Evolutionary conservation across 2,329 filamentous ascomycete species (phyloP), one percentile per base, ranked within the genome.

Genomic region (Colletotrichum karsti): DNA sequence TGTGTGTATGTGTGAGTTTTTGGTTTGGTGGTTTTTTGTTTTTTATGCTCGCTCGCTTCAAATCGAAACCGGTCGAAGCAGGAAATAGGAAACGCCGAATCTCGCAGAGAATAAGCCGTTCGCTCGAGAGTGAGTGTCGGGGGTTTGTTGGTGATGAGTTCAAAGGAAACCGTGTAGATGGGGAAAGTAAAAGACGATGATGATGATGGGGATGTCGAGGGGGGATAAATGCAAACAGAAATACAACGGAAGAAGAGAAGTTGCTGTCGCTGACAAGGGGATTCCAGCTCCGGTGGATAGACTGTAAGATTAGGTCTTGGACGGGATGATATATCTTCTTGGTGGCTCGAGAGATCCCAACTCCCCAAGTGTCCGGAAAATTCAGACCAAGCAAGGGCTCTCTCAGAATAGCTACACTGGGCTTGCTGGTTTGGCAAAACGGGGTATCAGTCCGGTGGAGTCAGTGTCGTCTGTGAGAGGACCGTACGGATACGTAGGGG

Each of bases 401-500:
- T 59, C 65, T 68, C 48, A 68, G 65, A 68, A 68, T 68, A 68
- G 65, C 54, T 59, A 59, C 60, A 48, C 44, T 41, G 20, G 44
- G 54, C 35, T 35, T 60, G 37, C 8, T n/a, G n/a, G 33, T 35
- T 44, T 67, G 51, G 41, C 22, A 67, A 63, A 63, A 57, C 59
- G 46, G 42, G 65, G 65, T 68, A 65, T 68, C 65, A 68, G 65
- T 59, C 53, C 28, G 60, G 65, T 65, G 65, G 65, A 37, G 65
- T 50, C 53, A 18, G 13, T 37, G n/a, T n/a, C 50, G 60, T 68
- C 50, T 54, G 53, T 48, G 54, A 22, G 53, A 51, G 53, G 57
- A 30, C 13, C 41, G 37, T 20, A 22, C 22, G 56, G n/a, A n/a
- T 13, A 0, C 18, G 54, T 8, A 30, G 18, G 50, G 18, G 30